Evolutionary conservation across 2,329 filamentous ascomycete species (phyloP).

Genomic region (Neofusicoccum sp.): DNA sequence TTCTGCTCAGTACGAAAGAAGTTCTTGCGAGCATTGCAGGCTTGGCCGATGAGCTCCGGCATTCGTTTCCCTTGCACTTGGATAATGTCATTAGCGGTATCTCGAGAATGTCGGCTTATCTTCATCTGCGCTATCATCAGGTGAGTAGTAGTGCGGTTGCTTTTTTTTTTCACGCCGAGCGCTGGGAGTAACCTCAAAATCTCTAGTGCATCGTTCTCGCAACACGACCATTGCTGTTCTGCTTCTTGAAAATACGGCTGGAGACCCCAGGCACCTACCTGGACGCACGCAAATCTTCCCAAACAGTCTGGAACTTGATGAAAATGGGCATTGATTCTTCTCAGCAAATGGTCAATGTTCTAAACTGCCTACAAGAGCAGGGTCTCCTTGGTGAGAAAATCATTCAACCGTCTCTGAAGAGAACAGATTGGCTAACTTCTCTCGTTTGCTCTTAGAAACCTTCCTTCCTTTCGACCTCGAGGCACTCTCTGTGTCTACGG

Average conservation of each 20-base stretch:
- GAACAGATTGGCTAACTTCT: background rate
- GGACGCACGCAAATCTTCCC: constrained; percentile 34
- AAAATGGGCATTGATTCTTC: constrained; percentile 46
- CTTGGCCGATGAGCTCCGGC: constrained; percentile 41
- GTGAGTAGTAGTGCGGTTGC: constrained; percentile 24
- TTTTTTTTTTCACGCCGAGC: background rate
- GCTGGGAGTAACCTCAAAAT: background rate
- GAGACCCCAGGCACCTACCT: constrained; percentile 28
- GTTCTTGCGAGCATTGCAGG: constrained; percentile 41
- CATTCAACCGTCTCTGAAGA: background rate
- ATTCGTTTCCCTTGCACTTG: constrained; percentile 37
- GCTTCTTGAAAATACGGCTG: constrained; percentile 40
- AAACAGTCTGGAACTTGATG: constrained; percentile 39
- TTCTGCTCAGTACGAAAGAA: constrained; percentile 40
- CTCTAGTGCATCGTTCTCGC: constrained; percentile 42
- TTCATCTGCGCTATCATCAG: constrained; percentile 39
- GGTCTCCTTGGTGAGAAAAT: constrained; percentile 44
- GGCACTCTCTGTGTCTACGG: constrained; percentile 43
- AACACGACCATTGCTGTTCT: constrained; percentile 44
- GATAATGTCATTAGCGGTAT: constrained; percentile 40
- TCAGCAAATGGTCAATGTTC: constrained; percentile 44
- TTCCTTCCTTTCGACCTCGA: constrained; percentile 52
- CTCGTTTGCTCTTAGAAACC: constrained; percentile 36
- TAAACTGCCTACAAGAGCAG: constrained; percentile 46
- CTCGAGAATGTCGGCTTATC: constrained; percentile 43